Evolutionary conservation across 192 early-diverging fungal genomes (phyloP).

Genomic region (Linnemannia elongata): DNA sequence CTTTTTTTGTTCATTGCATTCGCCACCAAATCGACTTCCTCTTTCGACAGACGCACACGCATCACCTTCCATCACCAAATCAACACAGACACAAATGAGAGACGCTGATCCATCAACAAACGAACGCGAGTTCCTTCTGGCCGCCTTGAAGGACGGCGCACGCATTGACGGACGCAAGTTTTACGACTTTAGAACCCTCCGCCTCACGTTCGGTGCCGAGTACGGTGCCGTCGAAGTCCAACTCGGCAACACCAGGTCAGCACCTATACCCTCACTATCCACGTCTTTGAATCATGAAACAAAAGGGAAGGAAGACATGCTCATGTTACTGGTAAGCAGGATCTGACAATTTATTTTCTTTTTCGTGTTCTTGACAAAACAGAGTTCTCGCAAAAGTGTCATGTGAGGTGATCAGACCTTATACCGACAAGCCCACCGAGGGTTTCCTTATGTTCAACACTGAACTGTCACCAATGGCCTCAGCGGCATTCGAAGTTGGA

Average conservation of each 20-base stretch:
- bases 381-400: conserved; percentile 79
- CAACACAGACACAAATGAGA: conserved; percentile 38
- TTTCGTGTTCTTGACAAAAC: conserved; percentile 1
- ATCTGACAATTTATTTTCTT: neutral
- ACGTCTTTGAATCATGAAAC: neutral
- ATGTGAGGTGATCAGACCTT: conserved; percentile 78
- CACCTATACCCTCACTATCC: neutral
- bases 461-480: conserved; percentile 91
- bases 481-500: conserved; percentile 76
- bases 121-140: conserved; percentile 81
- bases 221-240: conserved; percentile 83
- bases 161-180: conserved; percentile 85
- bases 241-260: conserved; percentile 84
- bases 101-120: conserved; percentile 76
- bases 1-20: conserved; percentile 15
- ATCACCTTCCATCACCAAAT: neutral
- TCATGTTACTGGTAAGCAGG: neutral
- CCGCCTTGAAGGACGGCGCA: conserved; percentile 75
- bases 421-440: conserved; percentile 85
- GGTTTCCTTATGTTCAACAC: conserved; percentile 89
- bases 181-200: conserved; percentile 79
- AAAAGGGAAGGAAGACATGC: neutral
- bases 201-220: conserved; percentile 77
- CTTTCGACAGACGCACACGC: neutral
- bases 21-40: neutral